A percentile compares a stretch with the other conserved stretches of the same genome.
Evolutionary conservation across 2,329 filamentous ascomycete genomes (phyloP).

Genomic region (Penicillium italicum): DNA sequence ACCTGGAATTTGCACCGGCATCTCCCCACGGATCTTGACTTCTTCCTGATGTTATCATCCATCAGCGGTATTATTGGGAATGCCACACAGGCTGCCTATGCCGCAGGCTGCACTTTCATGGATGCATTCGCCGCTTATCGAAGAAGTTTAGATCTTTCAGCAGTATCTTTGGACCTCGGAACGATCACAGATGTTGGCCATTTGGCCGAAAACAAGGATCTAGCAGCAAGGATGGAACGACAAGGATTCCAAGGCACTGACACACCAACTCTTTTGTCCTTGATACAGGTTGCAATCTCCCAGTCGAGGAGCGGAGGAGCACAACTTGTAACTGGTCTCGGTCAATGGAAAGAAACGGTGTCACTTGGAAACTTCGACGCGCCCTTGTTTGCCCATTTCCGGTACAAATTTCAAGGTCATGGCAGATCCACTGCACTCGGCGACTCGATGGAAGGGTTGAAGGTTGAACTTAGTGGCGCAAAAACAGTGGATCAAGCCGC

Average conservation of each 20-base stretch:
- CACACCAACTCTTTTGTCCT: slow-evolving; percentile 14
- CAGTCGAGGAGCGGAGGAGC: background rate
- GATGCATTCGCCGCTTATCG: slow-evolving; percentile 33
- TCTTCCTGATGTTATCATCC: slow-evolving; percentile 42
- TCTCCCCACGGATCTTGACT: slow-evolving; percentile 31
- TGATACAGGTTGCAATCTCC: slow-evolving; percentile 21
- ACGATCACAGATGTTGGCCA: slow-evolving; percentile 29
- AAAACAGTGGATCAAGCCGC: slow-evolving; percentile 21
- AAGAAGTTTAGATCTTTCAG: slow-evolving; percentile 21
- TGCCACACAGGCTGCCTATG: slow-evolving; percentile 44
- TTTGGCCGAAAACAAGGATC: slow-evolving; percentile 18
- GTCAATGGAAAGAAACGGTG: slow-evolving; percentile 19
- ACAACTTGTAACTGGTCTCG: slow-evolving; percentile 26
- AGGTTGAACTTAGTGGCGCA: slow-evolving; percentile 4
- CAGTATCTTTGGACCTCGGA: slow-evolving; percentile 30
- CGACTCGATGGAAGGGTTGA: slow-evolving; percentile 7
- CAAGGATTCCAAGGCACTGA: slow-evolving; percentile 26
- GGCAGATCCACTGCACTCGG: background rate
- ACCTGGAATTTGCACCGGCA: slow-evolving; percentile 30
- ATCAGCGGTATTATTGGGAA: slow-evolving; percentile 45
- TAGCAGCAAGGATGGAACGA: slow-evolving; percentile 19
- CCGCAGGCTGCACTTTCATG: slow-evolving; percentile 37
- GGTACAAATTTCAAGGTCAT: slow-evolving; percentile 5
- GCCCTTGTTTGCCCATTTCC: slow-evolving; percentile 25
- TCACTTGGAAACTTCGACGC: slow-evolving; percentile 25